Evolutionary conservation across 1,284 basidiomycete genomes (phyloP).

Genomic region (Ganoderma sinense): DNA sequence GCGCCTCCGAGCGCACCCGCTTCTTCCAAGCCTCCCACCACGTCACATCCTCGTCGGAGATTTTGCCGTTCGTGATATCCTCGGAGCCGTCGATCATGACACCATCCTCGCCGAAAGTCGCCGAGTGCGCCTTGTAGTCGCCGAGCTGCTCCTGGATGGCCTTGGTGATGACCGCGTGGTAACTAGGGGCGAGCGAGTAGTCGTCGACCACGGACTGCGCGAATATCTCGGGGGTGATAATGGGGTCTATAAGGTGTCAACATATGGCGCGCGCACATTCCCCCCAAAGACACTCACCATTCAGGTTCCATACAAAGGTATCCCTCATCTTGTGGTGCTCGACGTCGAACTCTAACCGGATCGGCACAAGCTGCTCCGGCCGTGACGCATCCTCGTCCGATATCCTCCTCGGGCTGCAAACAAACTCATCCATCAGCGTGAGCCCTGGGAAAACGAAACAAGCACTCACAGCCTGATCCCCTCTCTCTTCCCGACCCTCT

Average conservation of each 20-base stretch:
- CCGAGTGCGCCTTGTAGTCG: conserved; percentile 77
- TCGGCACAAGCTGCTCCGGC: conserved; percentile 88
- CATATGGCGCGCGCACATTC: background rate
- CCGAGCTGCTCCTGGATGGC: conserved; percentile 89
- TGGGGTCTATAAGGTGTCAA: conserved; percentile 64
- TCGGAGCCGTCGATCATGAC: conserved; percentile 40
- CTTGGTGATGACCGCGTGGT: conserved; percentile 81
- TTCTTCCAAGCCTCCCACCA: conserved; percentile 83
- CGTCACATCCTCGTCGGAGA: conserved; percentile 57
- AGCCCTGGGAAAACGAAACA: conserved; percentile 15
- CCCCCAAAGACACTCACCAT: conserved; percentile 61
- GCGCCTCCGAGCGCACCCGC: conserved; percentile 48
- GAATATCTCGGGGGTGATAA: conserved; percentile 90
- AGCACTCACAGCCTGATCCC: conserved; percentile 68
- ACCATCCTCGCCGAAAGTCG: conserved; percentile 45
- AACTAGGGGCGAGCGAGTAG: conserved; percentile 79
- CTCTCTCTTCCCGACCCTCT: conserved; percentile 68
- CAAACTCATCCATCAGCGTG: conserved; percentile 13
- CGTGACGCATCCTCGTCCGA: conserved; percentile 63
- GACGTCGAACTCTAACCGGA: conserved; percentile 94
- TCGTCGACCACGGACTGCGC: conserved; percentile 94
- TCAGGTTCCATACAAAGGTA: conserved; percentile 97
- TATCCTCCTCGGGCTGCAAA: conserved; percentile 66
- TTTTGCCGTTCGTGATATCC: conserved; percentile 49
- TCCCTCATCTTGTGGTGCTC: conserved; percentile 93